Base-by-base conservation (phyloP, 371 early-diverging fungal genomes). In the Saksenaea oblongispora region DNA sequence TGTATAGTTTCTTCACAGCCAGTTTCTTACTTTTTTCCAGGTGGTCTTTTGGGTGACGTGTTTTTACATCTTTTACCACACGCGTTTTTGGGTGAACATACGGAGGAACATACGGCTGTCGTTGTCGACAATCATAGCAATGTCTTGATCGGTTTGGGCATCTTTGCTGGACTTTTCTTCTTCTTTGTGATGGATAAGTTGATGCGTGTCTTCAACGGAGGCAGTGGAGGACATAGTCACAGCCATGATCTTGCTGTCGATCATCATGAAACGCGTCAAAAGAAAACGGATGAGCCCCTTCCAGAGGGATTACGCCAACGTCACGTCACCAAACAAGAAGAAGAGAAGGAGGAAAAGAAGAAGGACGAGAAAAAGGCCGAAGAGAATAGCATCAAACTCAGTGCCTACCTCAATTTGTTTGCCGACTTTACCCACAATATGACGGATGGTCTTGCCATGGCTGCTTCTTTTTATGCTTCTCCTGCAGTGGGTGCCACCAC, bases 361-460 rank as follows among this genome's bases (percentile, higher is more conserved):
- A 39, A 36, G 10, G 37, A 58, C 5, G 36, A 41, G 18, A 53
- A 36, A n/a, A 57, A 31, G 56, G 54, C 63, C 7, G 27, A 55
- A 5, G 62, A 65, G 26, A 64, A 69, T 28, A 74, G 76, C 28
- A 84, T 92, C 72, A 89, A 89, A 69, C 71, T 87, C 14, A 91
- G 91, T 17, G 92, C 93, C 0, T 93, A 93, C 61, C 69, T 95
- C 58, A 94, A 93, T 68, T 73, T 95, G 28, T 81, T 95, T 62
- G 95, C 95, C 10, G 95, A 94, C 67, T 90, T 90, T 18, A 86
- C 93, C 1, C 95, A 95, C 82, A 95, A 94, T 72, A 91, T 94
- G 63, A 92, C 94, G n/a, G 95, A 95, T 59, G 95, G 95, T 13
- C 78, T 95, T n/a, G 95, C 95, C 9, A 90, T 95, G 87, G 90